A percentile compares a stretch with the other conserved stretches of the same genome.
phyloP scores from a whole-genome alignment of 2,329 filamentous ascomycete genomes.

The Botryotinia calthae region DNA sequence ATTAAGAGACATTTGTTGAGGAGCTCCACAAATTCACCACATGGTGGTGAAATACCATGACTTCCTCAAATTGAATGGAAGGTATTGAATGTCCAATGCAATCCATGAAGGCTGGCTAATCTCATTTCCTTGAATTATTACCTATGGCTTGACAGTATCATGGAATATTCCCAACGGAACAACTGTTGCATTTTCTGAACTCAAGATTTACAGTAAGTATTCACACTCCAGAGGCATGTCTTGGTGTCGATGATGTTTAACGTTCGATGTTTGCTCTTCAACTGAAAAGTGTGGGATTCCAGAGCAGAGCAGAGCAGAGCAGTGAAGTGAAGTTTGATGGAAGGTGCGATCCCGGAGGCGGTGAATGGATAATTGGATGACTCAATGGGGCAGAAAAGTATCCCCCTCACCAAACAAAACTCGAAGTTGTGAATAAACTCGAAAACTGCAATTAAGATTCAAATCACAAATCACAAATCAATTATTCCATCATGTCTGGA shows the following conservation, averaged over 20 bases:
- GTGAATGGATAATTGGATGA: constrained; percentile 3
- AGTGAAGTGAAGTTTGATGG: neutral
- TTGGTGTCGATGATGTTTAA: neutral
- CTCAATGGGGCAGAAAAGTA: constrained; percentile 15
- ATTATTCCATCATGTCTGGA: constrained; percentile 35
- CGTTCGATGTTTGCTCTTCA: neutral
- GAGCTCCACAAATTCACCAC: neutral
- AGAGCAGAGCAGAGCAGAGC: accelerated
- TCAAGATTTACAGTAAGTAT: neutral
- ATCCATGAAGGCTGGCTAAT: neutral
- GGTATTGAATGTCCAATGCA: neutral
- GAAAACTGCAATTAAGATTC: neutral
- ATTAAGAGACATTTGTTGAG: neutral
- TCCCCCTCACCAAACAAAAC: constrained; percentile 10
- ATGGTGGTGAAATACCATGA: neutral
- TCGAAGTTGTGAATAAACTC: neutral
- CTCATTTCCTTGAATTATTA: neutral
- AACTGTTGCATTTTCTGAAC: neutral
- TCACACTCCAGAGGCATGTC: neutral
- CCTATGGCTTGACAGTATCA: neutral
- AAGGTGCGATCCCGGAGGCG: constrained; percentile 15
- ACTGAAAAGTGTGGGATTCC: neutral
- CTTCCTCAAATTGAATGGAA: neutral
- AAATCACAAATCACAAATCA: constrained; percentile 23
- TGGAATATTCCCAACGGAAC: neutral